These are phyloP conservation scores for Tricholoma flavovirens DNA, from an alignment of 768 basidiomycete species.

Conservation along the genomic window DNA sequence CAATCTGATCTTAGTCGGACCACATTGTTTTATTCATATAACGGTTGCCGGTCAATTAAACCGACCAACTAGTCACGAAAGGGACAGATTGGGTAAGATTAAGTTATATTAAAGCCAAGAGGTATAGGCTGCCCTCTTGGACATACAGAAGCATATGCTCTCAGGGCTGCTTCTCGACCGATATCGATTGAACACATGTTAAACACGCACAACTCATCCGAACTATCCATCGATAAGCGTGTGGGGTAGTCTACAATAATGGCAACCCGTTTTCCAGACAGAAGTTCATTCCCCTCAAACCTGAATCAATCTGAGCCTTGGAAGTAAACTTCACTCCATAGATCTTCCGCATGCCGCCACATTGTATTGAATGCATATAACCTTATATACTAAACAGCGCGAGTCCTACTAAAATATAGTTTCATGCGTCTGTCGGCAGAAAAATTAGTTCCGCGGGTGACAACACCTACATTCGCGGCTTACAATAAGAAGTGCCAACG, in stretches of 20 bases:
- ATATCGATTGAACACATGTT: slow-evolving; percentile 15
- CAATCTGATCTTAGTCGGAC: background rate
- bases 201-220: slow-evolving; percentile 14
- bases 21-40: background rate
- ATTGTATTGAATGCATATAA: background rate
- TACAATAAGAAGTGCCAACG: slow-evolving; percentile 86
- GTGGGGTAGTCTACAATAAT: background rate
- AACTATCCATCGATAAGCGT: slow-evolving; percentile 17
- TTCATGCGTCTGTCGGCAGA: slow-evolving; percentile 10
- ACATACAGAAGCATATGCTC: background rate
- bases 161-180: background rate
- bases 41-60: background rate
- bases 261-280: background rate
- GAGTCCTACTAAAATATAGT: background rate
- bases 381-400: background rate
- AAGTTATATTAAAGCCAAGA: background rate
- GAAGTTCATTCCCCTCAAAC: background rate
- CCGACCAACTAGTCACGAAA: background rate
- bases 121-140: background rate
- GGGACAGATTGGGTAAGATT: background rate
- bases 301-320: background rate
- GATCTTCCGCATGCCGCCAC: background rate
- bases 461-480: slow-evolving; percentile 21
- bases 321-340: background rate
- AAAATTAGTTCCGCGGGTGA: background rate